Conservation (phyloP, 805 yeast genomes). For the Clavispora asparagi region DNA sequence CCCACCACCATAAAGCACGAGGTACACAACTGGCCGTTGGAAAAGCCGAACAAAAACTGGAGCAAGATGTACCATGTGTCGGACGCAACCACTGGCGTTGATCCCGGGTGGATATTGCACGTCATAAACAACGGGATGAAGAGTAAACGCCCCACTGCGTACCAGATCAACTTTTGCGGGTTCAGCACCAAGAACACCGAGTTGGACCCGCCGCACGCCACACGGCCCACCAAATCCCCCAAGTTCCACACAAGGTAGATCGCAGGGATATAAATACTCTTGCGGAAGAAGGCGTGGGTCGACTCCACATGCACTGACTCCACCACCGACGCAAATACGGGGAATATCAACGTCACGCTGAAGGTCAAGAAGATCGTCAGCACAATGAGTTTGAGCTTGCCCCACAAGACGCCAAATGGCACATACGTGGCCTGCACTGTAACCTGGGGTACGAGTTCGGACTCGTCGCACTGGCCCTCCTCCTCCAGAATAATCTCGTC, state of each 20-base stretch:
- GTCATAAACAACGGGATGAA: slow-evolving; percentile 70
- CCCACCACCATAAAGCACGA: slow-evolving; percentile 77
- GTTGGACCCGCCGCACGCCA: slow-evolving; percentile 49
- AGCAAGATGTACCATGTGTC: slow-evolving; percentile 64
- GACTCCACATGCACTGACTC: slow-evolving; percentile 40
- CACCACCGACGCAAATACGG: slow-evolving; percentile 80
- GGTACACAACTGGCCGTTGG: slow-evolving; percentile 83
- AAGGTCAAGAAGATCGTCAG: slow-evolving; percentile 70
- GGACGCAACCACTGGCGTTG: slow-evolving; percentile 40
- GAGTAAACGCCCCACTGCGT: slow-evolving; percentile 49
- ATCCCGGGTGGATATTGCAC: slow-evolving; percentile 50
- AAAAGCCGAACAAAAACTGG: slow-evolving; percentile 76
- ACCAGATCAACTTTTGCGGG: slow-evolving; percentile 43
- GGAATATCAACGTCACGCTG: slow-evolving; percentile 71
- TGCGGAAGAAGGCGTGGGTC: slow-evolving; percentile 36
- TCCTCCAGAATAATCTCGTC: slow-evolving; percentile 7
- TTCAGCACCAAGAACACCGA: slow-evolving; percentile 28
- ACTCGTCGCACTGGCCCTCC: slow-evolving; percentile 4
- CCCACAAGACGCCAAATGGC: slow-evolving; percentile 57
- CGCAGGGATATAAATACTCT: slow-evolving; percentile 58
- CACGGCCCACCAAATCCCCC: slow-evolving; percentile 81
- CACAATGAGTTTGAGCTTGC: slow-evolving; percentile 58
- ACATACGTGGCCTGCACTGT: slow-evolving; percentile 36
- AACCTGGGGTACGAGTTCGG: slow-evolving; percentile 3
- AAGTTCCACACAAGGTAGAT: slow-evolving; percentile 82